Percentiles rank a stretch among this genome's conserved stretches.
These are phyloP conservation scores for Omphalotus guepiniiformis DNA, from an alignment of 768 basidiomycete genomes.

Conservation along the genomic window DNA sequence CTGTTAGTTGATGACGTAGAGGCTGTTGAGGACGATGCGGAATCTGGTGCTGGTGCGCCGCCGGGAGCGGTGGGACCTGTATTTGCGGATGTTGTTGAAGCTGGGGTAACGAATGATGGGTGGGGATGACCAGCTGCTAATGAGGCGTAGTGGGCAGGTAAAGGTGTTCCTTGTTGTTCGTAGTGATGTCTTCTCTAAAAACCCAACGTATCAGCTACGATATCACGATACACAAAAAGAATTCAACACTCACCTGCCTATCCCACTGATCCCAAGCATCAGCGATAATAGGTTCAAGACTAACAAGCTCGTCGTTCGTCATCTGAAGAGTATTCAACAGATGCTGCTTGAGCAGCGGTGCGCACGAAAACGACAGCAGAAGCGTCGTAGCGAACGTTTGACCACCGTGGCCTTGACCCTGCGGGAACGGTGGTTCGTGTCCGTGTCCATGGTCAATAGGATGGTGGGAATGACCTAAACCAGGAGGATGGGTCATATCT, in stretches of 20 bases:
- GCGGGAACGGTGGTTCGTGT: conserved; percentile 65
- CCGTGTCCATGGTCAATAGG: conserved; percentile 17
- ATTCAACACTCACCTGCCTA: conserved; percentile 65
- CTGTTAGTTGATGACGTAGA: too few relatives aligned
- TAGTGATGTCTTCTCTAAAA: too few relatives aligned
- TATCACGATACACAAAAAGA: too few relatives aligned
- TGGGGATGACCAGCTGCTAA: too few relatives aligned
- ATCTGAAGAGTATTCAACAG: conserved; percentile 67
- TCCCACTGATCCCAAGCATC: conserved; percentile 89
- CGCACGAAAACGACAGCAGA: conserved; percentile 71
- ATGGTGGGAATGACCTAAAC: conserved; percentile 24
- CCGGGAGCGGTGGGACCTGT: too few relatives aligned
- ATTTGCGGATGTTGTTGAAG: too few relatives aligned
- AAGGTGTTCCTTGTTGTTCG: too few relatives aligned
- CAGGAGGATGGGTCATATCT: conserved; percentile 4
- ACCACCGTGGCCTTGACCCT: conserved; percentile 52
- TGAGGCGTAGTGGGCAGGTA: too few relatives aligned
- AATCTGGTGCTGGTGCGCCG: too few relatives aligned
- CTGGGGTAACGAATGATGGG: too few relatives aligned
- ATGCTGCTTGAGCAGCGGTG: conserved; percentile 70
- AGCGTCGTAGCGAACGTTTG: conserved; percentile 80
- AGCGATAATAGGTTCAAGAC: conserved; percentile 75
- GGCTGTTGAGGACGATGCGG: too few relatives aligned
- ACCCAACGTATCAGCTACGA: too few relatives aligned
- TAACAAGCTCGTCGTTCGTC: conserved; percentile 75